Conservation (phyloP, 257 asterid species). For the Craterostigma plantagineum region DNA sequence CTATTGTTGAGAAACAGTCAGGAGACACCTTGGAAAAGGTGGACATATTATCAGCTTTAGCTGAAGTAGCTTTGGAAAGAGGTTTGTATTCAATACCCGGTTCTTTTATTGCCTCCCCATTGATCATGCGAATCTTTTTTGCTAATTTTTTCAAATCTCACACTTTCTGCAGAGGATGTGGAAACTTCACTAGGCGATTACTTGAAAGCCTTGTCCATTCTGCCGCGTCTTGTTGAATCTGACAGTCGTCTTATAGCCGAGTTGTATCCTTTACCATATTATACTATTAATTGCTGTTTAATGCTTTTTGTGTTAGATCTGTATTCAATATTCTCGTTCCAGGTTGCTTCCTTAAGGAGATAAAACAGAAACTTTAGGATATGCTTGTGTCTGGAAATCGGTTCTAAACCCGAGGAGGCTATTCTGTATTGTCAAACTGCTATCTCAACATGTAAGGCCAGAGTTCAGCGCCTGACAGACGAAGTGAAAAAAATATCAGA, state of each 20-base stretch:
- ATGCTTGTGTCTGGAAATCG: constrained; percentile 54
- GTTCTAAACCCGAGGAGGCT: constrained; percentile 49
- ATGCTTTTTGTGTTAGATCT: background rate
- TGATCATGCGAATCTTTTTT: constrained; percentile 2
- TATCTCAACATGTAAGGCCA: constrained; percentile 34
- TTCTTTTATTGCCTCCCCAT: background rate
- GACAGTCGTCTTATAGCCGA: constrained; percentile 84
- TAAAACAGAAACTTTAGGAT: constrained; percentile 40
- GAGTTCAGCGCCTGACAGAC: constrained; percentile 25
- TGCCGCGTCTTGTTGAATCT: constrained; percentile 77
- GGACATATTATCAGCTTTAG: constrained; percentile 84
- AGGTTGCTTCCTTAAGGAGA: constrained; percentile 15
- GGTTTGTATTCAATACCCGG: constrained; percentile 25
- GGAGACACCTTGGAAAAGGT: constrained; percentile 78
- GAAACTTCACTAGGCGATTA: constrained; percentile 93
- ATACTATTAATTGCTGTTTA: background rate
- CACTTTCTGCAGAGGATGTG: constrained; percentile 54
- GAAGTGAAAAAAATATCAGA: constrained; percentile 14
- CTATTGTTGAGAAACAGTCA: constrained; percentile 64
- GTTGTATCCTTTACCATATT: constrained; percentile 52
- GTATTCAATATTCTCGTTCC: background rate
- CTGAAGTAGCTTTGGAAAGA: constrained; percentile 94
- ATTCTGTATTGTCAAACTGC: constrained; percentile 24
- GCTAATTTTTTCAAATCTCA: constrained; percentile 5
- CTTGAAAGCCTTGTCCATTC: constrained; percentile 67